A percentile compares a stretch with the other conserved stretches of the same genome.
Evolutionary conservation across 2,329 filamentous ascomycete species (phyloP).

Genomic region (Microsporum canis): DNA sequence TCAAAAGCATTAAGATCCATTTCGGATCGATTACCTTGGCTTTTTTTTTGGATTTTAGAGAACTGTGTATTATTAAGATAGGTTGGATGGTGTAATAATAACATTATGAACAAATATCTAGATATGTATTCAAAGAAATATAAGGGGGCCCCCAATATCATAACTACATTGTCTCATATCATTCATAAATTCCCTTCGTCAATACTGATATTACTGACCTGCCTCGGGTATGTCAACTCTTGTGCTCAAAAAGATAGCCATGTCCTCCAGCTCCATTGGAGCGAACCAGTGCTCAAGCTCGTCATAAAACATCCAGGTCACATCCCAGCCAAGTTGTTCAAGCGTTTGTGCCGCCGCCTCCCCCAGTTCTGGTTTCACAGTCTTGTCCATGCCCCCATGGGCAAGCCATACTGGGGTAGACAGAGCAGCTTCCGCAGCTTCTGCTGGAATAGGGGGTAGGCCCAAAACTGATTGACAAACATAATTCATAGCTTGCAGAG

Average conservation of each 20-base stretch:
- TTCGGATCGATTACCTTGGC: neutral
- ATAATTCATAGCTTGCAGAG: constrained; percentile 7
- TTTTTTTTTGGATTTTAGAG: neutral
- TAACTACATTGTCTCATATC: neutral
- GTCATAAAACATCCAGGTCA: constrained; percentile 16
- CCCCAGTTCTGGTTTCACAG: constrained; percentile 7
- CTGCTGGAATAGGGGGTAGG: constrained; percentile 7
- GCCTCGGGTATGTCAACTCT: constrained; percentile 9
- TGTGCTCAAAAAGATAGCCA: constrained; percentile 13
- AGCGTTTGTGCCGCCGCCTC: constrained; percentile 12
- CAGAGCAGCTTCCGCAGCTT: neutral
- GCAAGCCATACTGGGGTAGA: constrained; percentile 13
- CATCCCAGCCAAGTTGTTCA: constrained; percentile 13
- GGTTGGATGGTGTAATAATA: neutral
- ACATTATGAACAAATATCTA: constrained; percentile 1
- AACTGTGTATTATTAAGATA: constrained; percentile 3
- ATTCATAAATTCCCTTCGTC: neutral
- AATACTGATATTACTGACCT: neutral
- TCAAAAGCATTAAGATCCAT: neutral
- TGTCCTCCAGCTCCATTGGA: constrained; percentile 13
- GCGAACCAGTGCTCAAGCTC: constrained; percentile 14
- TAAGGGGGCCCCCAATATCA: too few relatives aligned
- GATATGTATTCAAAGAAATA: neutral
- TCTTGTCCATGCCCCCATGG: constrained; percentile 10
- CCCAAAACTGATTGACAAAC: constrained; percentile 9